Conservation (phyloP, 805 yeast species). For the Ogataea paraovalis region DNA sequence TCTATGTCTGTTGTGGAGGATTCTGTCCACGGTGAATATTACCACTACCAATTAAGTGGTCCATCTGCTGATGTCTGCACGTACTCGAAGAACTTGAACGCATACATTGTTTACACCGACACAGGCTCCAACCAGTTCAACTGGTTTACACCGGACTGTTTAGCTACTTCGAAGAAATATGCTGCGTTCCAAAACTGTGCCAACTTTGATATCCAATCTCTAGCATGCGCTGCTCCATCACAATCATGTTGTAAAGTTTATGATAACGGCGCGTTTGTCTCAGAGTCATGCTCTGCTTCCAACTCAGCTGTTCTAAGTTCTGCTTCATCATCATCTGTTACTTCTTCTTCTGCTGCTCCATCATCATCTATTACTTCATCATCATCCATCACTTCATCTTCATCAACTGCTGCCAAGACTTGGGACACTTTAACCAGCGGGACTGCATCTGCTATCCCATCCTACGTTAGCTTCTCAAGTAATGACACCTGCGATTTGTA, state of each 20-base stretch:
- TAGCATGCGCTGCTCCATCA: not conserved
- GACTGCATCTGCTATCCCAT: too few relatives aligned
- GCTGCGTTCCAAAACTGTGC: not conserved
- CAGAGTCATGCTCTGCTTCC: not conserved
- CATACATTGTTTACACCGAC: not conserved
- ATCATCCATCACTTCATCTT: too few relatives aligned
- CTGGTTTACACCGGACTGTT: not conserved
- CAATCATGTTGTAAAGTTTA: not conserved
- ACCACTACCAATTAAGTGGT: not conserved
- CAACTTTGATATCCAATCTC: not conserved
- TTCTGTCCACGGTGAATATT: not conserved
- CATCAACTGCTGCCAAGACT: too few relatives aligned
- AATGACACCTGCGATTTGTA: too few relatives aligned
- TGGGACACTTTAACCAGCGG: too few relatives aligned
- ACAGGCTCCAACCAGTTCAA: not conserved
- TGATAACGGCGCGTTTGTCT: not conserved
- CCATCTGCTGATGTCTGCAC: not conserved
- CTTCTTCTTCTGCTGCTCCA: not conserved
- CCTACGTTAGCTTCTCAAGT: too few relatives aligned
- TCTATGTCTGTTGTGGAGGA: not conserved
- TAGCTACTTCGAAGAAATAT: not conserved
- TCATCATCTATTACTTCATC: not conserved
- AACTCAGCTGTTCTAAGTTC: not conserved
- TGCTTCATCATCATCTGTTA: too few relatives aligned
- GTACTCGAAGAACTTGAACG: not conserved